phyloP scores from a whole-genome alignment of 768 basidiomycete genomes.

The Serendipita sp. region DNA sequence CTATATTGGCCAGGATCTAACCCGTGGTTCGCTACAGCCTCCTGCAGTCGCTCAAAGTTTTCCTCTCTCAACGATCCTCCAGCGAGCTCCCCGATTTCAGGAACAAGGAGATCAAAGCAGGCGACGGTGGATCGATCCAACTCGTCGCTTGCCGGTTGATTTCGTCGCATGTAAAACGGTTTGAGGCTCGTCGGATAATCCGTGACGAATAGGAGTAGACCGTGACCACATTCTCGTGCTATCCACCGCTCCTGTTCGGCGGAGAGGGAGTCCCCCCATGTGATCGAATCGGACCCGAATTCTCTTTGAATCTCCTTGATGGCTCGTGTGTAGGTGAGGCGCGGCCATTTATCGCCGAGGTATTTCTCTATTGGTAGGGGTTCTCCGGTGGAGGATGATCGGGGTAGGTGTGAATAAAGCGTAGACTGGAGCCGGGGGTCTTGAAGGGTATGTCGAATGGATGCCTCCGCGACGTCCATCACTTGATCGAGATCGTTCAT shows the following conservation, averaged over 20 bases:
- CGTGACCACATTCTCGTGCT: slow-evolving; percentile 40
- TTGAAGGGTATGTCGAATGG: slow-evolving; percentile 28
- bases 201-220: slow-evolving; percentile 77
- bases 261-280: slow-evolving; percentile 57
- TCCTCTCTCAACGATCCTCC: slow-evolving; percentile 72
- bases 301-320: slow-evolving; percentile 36
- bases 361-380: neutral
- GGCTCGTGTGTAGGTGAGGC: slow-evolving; percentile 70
- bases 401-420: slow-evolving; percentile 8
- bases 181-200: slow-evolving; percentile 75
- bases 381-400: neutral
- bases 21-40: slow-evolving; percentile 24
- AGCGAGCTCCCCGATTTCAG: slow-evolving; percentile 72
- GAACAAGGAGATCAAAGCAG: slow-evolving; percentile 93
- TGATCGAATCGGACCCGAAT: slow-evolving; percentile 19
- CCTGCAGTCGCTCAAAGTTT: slow-evolving; percentile 15
- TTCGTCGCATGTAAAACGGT: slow-evolving; percentile 91
- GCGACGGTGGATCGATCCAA: slow-evolving; percentile 42
- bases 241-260: slow-evolving; percentile 93
- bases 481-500: slow-evolving; percentile 30
- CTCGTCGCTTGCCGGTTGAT: slow-evolving; percentile 23
- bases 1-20: slow-evolving; percentile 27
- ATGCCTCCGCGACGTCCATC: slow-evolving; percentile 41
- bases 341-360: slow-evolving; percentile 33
- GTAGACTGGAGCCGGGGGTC: neutral